phyloP scores from a whole-genome alignment of 2,329 filamentous ascomycete species.

The Camptophora hylomeconis region DNA sequence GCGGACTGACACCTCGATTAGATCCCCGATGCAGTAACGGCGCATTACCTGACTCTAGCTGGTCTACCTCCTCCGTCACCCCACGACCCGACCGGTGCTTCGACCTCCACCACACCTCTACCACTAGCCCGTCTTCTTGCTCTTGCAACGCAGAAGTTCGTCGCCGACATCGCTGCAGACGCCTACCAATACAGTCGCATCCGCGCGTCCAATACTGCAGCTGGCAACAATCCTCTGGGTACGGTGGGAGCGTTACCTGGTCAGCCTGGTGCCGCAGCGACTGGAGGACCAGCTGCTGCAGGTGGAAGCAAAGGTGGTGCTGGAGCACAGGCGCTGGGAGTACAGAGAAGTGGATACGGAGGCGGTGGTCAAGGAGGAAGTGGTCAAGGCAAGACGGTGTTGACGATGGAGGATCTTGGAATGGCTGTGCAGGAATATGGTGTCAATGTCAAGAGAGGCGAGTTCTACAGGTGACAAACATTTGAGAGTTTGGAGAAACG shows the following conservation, averaged over 20 bases:
- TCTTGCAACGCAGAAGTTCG: conserved; percentile 97
- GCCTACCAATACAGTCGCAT: conserved; percentile 97
- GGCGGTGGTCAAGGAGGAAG: conserved; percentile 80
- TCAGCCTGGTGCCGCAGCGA: conserved; percentile 32
- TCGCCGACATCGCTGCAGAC: conserved; percentile 92
- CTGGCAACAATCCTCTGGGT: conserved; percentile 82
- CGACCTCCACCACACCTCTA: conserved; percentile 62
- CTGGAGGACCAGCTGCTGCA: conserved; percentile 24
- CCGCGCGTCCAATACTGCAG: conserved; percentile 75
- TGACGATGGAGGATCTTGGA: conserved; percentile 97
- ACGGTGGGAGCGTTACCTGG: conserved; percentile 37
- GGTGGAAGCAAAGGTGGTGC: conserved; percentile 32
- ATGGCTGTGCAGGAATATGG: conserved; percentile 98
- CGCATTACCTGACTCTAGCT: conserved; percentile 94
- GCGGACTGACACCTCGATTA: too few relatives aligned
- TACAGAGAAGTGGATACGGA: conserved; percentile 66
- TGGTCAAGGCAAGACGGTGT: conserved; percentile 72
- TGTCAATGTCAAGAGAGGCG: conserved; percentile 91
- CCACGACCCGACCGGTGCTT: conserved; percentile 57
- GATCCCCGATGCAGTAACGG: conserved; percentile 95
- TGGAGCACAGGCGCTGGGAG: conserved; percentile 46
- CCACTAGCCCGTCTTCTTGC: conserved; percentile 86
- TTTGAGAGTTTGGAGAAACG: too few relatives aligned
- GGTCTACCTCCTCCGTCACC: conserved; percentile 83
- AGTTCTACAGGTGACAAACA: conserved; percentile 78